Evolutionary conservation across 495 filamentous ascomycete species (phyloP).

Genomic region (Polyplosphaeria fusca): DNA sequence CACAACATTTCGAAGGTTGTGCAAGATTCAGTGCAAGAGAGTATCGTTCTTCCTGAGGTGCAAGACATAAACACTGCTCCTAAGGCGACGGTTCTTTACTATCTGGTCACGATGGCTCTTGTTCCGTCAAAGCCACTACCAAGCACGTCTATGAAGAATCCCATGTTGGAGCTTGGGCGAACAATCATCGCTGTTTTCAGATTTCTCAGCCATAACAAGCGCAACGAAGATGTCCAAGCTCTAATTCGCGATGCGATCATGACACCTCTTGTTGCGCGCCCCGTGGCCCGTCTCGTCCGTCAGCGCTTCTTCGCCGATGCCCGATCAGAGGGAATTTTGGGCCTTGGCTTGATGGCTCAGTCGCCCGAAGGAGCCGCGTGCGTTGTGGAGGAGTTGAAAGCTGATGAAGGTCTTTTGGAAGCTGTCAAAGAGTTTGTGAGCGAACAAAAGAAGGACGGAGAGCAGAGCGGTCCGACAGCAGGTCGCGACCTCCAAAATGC

Average conservation of each 20-base stretch:
- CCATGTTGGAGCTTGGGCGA: constrained; percentile 26
- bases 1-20: constrained; percentile 18
- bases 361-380: constrained; percentile 19
- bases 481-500: constrained; percentile 28
- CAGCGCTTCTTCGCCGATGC: constrained; percentile 32
- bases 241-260: constrained; percentile 15
- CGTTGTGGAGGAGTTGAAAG: constrained; percentile 22
- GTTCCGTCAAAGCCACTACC: constrained; percentile 26
- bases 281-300: constrained; percentile 24
- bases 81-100: constrained; percentile 21
- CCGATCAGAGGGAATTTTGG: constrained; percentile 29
- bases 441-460: constrained; percentile 12
- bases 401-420: constrained; percentile 13
- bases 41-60: background rate
- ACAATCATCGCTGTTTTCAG: constrained; percentile 24
- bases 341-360: constrained; percentile 29
- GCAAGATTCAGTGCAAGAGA: constrained; percentile 15
- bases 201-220: constrained; percentile 10
- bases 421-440: constrained; percentile 23
- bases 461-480: background rate
- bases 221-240: constrained; percentile 1
- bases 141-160: constrained; percentile 30
- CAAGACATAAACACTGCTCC: background rate
- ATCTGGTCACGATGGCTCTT: constrained; percentile 17
- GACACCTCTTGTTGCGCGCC: constrained; percentile 22